These are phyloP conservation scores for Nepenthes alata DNA, from an alignment of 179 eudicot species.

Conservation along the genomic window DNA sequence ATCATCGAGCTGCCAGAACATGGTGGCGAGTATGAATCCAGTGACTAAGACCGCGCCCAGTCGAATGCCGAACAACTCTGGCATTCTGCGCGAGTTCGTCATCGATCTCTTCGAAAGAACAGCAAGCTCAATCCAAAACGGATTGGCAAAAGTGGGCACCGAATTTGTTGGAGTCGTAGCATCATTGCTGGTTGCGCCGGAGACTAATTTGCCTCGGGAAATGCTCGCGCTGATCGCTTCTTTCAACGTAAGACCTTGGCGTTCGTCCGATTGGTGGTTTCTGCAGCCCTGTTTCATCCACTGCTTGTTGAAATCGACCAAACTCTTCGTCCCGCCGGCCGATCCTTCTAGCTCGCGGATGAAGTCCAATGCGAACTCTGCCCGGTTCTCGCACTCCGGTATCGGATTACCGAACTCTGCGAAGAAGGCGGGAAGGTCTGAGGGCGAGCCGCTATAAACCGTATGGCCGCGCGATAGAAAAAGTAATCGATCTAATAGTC, in stretches of 20 bases:
- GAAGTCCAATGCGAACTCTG: slow-evolving; percentile 45
- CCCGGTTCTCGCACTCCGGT: slow-evolving; percentile 44
- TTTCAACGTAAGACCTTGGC: slow-evolving; percentile 31
- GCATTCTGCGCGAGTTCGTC: slow-evolving; percentile 41
- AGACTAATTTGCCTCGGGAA: slow-evolving; percentile 50
- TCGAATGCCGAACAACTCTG: slow-evolving; percentile 46
- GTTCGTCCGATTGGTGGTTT: slow-evolving; percentile 8
- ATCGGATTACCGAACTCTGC: slow-evolving; percentile 43
- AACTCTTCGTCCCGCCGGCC: slow-evolving; percentile 26
- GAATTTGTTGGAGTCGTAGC: background rate
- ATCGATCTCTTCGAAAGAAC: slow-evolving; percentile 33
- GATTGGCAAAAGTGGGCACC: slow-evolving; percentile 48
- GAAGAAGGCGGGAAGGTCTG: slow-evolving; percentile 28
- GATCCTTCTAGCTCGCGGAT: slow-evolving; percentile 51
- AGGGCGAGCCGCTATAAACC: slow-evolving; percentile 44
- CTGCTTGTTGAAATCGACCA: slow-evolving; percentile 39
- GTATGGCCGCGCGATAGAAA: slow-evolving; percentile 47
- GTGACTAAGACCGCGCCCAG: slow-evolving; percentile 45
- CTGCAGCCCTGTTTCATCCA: slow-evolving; percentile 23
- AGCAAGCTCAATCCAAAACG: slow-evolving; percentile 34
- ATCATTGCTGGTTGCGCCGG: slow-evolving; percentile 29
- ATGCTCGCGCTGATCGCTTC: slow-evolving; percentile 57
- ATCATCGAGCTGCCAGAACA: slow-evolving; percentile 48
- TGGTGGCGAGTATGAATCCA: slow-evolving; percentile 47
- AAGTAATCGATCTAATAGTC: slow-evolving; percentile 31